Evolutionary conservation across 768 basidiomycete genomes (phyloP), one percentile per base, ranked within the genome.

Genomic region (Lactarius trivialis): DNA sequence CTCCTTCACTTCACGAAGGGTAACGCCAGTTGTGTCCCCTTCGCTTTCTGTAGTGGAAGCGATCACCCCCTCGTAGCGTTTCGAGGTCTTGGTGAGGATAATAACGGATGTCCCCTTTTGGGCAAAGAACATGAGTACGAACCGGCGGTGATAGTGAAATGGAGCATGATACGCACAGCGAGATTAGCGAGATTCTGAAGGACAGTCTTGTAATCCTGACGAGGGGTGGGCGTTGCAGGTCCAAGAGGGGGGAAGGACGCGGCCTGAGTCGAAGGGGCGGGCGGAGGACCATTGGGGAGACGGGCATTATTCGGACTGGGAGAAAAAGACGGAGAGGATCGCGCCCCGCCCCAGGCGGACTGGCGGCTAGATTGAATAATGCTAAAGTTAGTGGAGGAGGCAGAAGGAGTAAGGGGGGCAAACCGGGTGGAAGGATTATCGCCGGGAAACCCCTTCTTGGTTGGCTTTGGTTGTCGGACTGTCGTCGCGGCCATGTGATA

Each of bases 1-100:
- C 67, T 92, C 91, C 74, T 85, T 87, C 71, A 81, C 88, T 71
- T 92, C 88, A 71, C 84, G 86, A 66, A 93, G 80, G 7, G 85
- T 85, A 52, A 91, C 82, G 45, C 91, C 91, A n/a, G 78, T 74
- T 36, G 82, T 85, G 71, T 89, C 87, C 39, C 86, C 85, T 69
- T 90, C 89, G 21, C 70, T 75, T 61, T 71, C 73, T 36, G 86
- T 85, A 14, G 61, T 60, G 30, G 83, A 83, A n/a, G 68, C 75
- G 60, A 92, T 76, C 63, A 82, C 82, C 61, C 89, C 90, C 70
- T 91, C 88, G 72, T 84, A 87, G 65, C 88, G 88, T 68, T 83
- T 79, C 33, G 78, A 76, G 19, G 85, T 81, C 79, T 89, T 89
- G 51, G 86, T 88, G 19, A 75, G 71, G 62, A 92, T 79, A 30